Evolutionary conservation across 768 basidiomycete genomes (phyloP), one percentile per base, ranked within the genome.

Genomic region (Podaxis carcinomalis): DNA sequence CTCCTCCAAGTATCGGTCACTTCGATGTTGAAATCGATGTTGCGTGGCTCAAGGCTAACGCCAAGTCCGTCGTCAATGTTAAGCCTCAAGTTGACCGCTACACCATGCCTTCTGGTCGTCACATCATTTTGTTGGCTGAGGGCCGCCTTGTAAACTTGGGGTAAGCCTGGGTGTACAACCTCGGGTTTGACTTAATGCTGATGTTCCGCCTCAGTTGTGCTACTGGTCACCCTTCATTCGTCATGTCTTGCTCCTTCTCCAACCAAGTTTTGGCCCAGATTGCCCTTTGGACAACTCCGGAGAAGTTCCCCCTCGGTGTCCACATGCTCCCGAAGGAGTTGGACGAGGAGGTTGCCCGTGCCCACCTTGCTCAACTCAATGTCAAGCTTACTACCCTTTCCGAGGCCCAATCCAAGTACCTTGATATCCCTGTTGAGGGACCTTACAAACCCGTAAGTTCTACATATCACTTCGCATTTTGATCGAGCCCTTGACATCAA

Each of bases 161-260:
- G 87, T 92, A 69, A 44, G 84, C 74, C 56, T 23, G 25, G 40
- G 40, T 7, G 4, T 52, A 16, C 27, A 32, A 13, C 16, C 14
- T 39, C 9, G 46, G 28, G 5, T 53, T 21, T 64, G 47, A 74
- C 66, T 51, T 27, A 5, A 52, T 5, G 39, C 36, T 61, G n/a
- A 46, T 36, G 0, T 49, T 14, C 14, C 19, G 56, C 21, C 35
- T 47, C 28, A 90, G 89, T 57, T 98, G 96, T 76, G 96, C 94
- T 42, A 98, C 96, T 67, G 96, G 96, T 60, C 96, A 99, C 78
- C 96, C 97, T 37, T 98, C 96, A 47, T 98, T 95, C 77, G 97
- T 99, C 79, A 99, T 99, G 97, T 98, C 96, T 16, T 98, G 95
- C 83, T 99, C 97, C 46, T 99, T 99, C 83, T 78, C 93, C 73